Evolutionary conservation across 179 eudicot species (phyloP).

Genomic region (Silene noctiflora): DNA sequence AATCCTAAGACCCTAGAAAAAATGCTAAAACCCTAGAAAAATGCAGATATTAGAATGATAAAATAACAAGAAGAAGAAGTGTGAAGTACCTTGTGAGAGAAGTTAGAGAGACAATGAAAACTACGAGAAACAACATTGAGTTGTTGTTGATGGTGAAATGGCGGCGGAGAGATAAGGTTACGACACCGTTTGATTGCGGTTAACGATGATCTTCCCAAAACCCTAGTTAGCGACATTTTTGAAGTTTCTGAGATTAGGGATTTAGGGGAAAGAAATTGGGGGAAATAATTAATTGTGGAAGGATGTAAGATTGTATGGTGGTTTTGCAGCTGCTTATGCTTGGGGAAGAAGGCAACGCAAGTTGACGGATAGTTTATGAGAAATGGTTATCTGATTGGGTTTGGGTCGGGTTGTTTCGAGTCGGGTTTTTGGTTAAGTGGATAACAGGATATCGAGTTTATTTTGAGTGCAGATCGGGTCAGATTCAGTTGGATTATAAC

Average conservation of each 20-base stretch:
- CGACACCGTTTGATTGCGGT: slow-evolving; percentile 26
- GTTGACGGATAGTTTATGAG: not conserved
- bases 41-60: slow-evolving; percentile 18
- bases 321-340: not conserved
- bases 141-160: slow-evolving; percentile 16
- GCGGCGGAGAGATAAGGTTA: slow-evolving; percentile 16
- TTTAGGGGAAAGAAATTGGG: not conserved
- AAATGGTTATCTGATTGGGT: not conserved
- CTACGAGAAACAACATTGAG: slow-evolving; percentile 26
- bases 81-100: slow-evolving; percentile 33
- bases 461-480: no score
- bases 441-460: no score
- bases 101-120: slow-evolving; percentile 32
- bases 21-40: slow-evolving; percentile 36
- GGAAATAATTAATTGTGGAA: not conserved
- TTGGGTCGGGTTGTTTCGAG: not conserved
- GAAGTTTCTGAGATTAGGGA: not conserved
- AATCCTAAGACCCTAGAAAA: slow-evolving; percentile 27
- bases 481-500: no score
- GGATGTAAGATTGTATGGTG: not conserved
- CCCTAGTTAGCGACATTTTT: slow-evolving; percentile 35
- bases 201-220: slow-evolving; percentile 28
- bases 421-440: not conserved
- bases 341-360: not conserved
- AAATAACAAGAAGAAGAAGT: not conserved